Conservation (phyloP, 148 eudicot genomes). For the Vaccinium corymbosum region DNA sequence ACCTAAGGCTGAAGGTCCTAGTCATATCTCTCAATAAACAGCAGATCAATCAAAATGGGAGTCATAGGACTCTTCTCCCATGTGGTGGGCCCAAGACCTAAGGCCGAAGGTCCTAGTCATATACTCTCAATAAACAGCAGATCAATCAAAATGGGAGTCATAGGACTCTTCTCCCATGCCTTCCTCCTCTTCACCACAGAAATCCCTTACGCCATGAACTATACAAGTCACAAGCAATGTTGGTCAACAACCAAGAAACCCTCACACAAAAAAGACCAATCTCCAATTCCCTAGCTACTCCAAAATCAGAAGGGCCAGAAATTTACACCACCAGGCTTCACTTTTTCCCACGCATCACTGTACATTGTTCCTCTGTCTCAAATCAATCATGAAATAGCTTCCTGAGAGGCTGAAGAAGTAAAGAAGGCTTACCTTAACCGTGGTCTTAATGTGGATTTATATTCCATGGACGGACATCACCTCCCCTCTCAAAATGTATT, state of each 20-base stretch:
- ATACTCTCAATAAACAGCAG: not conserved
- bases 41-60: not conserved
- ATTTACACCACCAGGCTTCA: not conserved
- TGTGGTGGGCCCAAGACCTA: no score
- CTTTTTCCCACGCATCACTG: not conserved
- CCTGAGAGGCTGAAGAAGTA: not conserved
- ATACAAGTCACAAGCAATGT: not conserved
- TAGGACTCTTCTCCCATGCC: not conserved
- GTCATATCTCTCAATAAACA: not conserved
- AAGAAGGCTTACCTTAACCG: not conserved
- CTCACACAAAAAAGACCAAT: not conserved
- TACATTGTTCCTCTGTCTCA: not conserved
- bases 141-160: conserved; percentile 1
- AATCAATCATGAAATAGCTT: not conserved
- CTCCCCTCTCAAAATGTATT: not conserved
- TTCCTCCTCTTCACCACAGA: not conserved
- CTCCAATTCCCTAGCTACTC: not conserved
- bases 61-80: not conserved
- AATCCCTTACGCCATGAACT: not conserved
- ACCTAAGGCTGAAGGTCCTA: not conserved
- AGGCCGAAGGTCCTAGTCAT: not conserved
- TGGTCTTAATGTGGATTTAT: not conserved
- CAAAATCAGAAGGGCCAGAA: not conserved
- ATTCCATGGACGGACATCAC: not conserved
- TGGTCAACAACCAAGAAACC: not conserved